Evolutionary conservation across 768 basidiomycete species (phyloP), one percentile per base, ranked within the genome.

Genomic region (Coprinopsis sp.): DNA sequence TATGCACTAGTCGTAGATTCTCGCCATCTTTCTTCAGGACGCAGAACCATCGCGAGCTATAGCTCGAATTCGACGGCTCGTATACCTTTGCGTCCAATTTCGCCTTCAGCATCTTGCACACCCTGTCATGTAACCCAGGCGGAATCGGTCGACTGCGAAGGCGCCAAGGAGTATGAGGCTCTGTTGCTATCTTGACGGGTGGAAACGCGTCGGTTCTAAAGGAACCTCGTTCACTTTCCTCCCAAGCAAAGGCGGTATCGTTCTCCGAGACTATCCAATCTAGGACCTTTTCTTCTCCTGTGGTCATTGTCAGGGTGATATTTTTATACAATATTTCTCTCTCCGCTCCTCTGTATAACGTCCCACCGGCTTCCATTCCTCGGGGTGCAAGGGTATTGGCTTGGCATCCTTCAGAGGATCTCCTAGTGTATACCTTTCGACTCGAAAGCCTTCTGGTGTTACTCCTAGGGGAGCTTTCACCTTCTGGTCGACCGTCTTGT

Each of bases 11-110:
- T 1, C 58, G 42, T 0, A 72, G 23, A 29, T 44, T 57, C 40
- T 62, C 61, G 5, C 63, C 58, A 42, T 67, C 61, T 44, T 66
- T 65, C 53, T 68, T 67, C 12, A 58, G 10, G 2, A 73, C 61
- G 33, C 64, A 68, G 41, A 72, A 74, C 68, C 66, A 70, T 12
- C 59, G 25, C 0, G 68, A 71, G 0, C 64, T 46, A 28, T 72
- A 74, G 0, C 65, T 67, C 1, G 50, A 54, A 27, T 52, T 58
- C 5, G 54, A 58, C 3, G 49, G 47, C 31, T 58, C 54, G 39
- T 72, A 72, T 0, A 69, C 60, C 0, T 71, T 66, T 0, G 69
- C 55, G 0, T 52, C 56, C 6, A 70, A 57, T 47, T 72, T 72
- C 3, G 54, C 39, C 14, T 54, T 52, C 2, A 51, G 45, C 10